Evolutionary conservation across 371 early-diverging fungal species (phyloP).

Genomic region (Lichtheimia ramosa): DNA sequence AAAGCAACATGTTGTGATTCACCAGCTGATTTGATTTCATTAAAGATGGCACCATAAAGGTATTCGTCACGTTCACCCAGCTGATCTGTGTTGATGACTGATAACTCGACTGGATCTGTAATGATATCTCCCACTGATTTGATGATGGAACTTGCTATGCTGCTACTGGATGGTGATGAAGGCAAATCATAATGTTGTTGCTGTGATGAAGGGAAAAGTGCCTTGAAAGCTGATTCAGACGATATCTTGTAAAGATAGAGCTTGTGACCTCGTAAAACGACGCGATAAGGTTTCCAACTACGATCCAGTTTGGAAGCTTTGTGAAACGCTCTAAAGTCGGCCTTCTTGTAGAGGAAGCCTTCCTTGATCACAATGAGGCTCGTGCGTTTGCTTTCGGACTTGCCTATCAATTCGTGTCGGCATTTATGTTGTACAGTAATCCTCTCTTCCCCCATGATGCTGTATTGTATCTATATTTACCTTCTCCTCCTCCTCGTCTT

Average conservation of each 20-base stretch:
- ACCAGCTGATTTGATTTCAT: constrained; percentile 12
- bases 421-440: neutral
- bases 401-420: no score
- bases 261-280: constrained; percentile 78
- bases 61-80: neutral
- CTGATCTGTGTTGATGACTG: neutral
- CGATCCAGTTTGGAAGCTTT: constrained; percentile 55
- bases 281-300: constrained; percentile 81
- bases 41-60: constrained; percentile 25
- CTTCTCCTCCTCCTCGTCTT: neutral
- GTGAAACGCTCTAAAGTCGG: constrained; percentile 58
- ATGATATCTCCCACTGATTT: neutral
- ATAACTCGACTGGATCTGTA: constrained; percentile 1
- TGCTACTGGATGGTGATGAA: constrained; percentile 34
- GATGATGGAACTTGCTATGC: constrained; percentile 14
- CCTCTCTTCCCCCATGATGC: neutral
- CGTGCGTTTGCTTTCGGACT: constrained; percentile 20
- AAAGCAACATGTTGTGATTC: constrained; percentile 22
- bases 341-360: constrained; percentile 68
- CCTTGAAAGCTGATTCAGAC: constrained; percentile 52
- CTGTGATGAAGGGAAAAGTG: constrained; percentile 52
- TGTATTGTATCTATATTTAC: neutral
- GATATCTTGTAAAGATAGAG: constrained; percentile 79
- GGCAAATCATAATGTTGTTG: constrained; percentile 18
- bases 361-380: constrained; percentile 51